Evolutionary conservation across 1,139 yeast genomes (phyloP).

Genomic region (Nakaseomyces delphensis): DNA sequence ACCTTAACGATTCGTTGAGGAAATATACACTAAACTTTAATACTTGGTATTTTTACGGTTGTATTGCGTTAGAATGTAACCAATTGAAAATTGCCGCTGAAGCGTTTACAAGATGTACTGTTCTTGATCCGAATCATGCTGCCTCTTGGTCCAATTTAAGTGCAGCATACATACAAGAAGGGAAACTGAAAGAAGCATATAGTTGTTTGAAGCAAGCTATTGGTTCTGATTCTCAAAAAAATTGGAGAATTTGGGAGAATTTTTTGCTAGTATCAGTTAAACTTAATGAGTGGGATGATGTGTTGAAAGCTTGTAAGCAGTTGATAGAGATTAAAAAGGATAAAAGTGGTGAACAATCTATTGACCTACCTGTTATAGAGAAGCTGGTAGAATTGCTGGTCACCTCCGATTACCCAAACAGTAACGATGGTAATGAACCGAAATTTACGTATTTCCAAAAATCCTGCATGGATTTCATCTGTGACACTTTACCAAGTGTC

Average conservation of each 20-base stretch:
- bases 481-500: slow-evolving; percentile 56
- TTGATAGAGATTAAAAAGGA: slow-evolving; percentile 49
- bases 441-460: slow-evolving; percentile 49
- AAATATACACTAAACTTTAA: slow-evolving; percentile 71
- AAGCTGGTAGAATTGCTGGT: slow-evolving; percentile 60
- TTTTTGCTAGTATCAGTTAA: slow-evolving; percentile 74
- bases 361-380: slow-evolving; percentile 73
- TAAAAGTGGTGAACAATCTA: slow-evolving; percentile 49
- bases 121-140: slow-evolving; percentile 74
- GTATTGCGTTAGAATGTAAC: slow-evolving; percentile 69
- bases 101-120: slow-evolving; percentile 86
- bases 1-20: slow-evolving; percentile 65
- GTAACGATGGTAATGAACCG: slow-evolving; percentile 31
- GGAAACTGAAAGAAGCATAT: slow-evolving; percentile 67
- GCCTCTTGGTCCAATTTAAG: slow-evolving; percentile 95
- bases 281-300: slow-evolving; percentile 81
- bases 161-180: slow-evolving; percentile 59
- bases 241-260: slow-evolving; percentile 91
- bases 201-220: slow-evolving; percentile 76
- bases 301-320: slow-evolving; percentile 59
- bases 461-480: slow-evolving; percentile 60
- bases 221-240: slow-evolving; percentile 57
- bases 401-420: slow-evolving; percentile 42
- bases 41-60: slow-evolving; percentile 91
- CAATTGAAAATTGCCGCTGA: slow-evolving; percentile 78